A percentile compares a stretch with the other conserved stretches of the same genome.
Evolutionary conservation across 768 basidiomycete genomes (phyloP).

Genomic region (Termitomyces sp.): DNA sequence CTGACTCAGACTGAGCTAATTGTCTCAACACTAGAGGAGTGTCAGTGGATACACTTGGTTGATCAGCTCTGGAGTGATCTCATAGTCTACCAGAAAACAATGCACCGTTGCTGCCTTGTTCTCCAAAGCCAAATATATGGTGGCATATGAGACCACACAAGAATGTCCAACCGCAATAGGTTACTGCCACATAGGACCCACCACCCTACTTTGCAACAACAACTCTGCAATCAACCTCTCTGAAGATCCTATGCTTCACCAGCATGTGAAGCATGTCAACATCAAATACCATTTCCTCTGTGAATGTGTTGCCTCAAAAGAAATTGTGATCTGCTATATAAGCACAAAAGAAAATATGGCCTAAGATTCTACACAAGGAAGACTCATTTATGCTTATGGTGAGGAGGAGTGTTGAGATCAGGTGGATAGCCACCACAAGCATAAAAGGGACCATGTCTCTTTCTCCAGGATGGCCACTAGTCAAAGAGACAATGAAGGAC

Average conservation of each 20-base stretch:
- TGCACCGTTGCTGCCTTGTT: neutral
- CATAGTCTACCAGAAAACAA: neutral
- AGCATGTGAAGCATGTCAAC: too few relatives aligned
- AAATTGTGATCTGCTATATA: too few relatives aligned
- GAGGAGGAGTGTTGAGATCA: too few relatives aligned
- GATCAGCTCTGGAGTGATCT: neutral
- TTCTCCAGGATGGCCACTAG: neutral
- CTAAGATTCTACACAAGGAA: neutral
- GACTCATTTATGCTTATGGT: too few relatives aligned
- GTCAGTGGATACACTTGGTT: neutral
- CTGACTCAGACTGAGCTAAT: neutral
- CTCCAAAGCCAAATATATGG: too few relatives aligned
- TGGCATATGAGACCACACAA: too few relatives aligned
- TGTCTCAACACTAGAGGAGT: neutral
- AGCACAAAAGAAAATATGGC: too few relatives aligned
- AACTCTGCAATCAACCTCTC: neutral
- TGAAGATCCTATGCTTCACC: too few relatives aligned
- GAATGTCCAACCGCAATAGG: neutral
- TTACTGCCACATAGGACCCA: neutral
- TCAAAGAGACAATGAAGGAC: too few relatives aligned
- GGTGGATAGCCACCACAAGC: neutral
- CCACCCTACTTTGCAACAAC: neutral
- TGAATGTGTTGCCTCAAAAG: too few relatives aligned
- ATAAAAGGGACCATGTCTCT: neutral
- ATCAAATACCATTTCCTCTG: too few relatives aligned